Conservation (phyloP, 1,284 basidiomycete genomes). For the Microbotryum violaceum region DNA sequence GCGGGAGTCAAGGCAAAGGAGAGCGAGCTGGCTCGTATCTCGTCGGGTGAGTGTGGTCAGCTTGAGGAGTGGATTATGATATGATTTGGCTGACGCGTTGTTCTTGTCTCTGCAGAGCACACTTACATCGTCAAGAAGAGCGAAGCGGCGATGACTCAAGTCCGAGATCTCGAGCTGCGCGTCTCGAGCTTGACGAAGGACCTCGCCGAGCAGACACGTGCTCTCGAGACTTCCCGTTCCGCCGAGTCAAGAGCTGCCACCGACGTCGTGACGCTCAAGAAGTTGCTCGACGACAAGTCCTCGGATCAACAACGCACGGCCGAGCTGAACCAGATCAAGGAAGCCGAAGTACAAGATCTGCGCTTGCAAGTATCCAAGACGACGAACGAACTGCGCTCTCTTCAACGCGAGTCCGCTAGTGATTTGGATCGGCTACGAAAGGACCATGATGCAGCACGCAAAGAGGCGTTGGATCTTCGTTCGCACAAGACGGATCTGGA, state of each 20-base stretch:
- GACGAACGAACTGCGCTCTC: conserved; percentile 27
- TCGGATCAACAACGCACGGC: conserved; percentile 20
- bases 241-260: conserved; percentile 4
- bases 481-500: conserved; percentile 26
- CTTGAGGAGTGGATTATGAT: not conserved
- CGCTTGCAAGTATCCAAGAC: conserved; percentile 17
- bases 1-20: conserved; percentile 49
- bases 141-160: not conserved
- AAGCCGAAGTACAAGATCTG: conserved; percentile 24
- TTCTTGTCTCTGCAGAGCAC: not conserved
- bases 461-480: conserved; percentile 17
- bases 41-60: conserved; percentile 40
- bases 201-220: conserved; percentile 28
- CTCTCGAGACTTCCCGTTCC: conserved; percentile 11
- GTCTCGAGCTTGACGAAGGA: conserved; percentile 31
- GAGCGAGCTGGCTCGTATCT: conserved; percentile 45
- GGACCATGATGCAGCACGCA: conserved; percentile 17
- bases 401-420: conserved; percentile 20
- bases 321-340: conserved; percentile 19
- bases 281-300: conserved; percentile 25
- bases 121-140: not conserved
- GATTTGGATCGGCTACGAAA: conserved; percentile 11
- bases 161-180: not conserved
- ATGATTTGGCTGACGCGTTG: not conserved
- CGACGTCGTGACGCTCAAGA: conserved; percentile 20